These are phyloP conservation scores for Leptographium lundbergii DNA, from an alignment of 2,329 filamentous ascomycete genomes.

Conservation along the genomic window DNA sequence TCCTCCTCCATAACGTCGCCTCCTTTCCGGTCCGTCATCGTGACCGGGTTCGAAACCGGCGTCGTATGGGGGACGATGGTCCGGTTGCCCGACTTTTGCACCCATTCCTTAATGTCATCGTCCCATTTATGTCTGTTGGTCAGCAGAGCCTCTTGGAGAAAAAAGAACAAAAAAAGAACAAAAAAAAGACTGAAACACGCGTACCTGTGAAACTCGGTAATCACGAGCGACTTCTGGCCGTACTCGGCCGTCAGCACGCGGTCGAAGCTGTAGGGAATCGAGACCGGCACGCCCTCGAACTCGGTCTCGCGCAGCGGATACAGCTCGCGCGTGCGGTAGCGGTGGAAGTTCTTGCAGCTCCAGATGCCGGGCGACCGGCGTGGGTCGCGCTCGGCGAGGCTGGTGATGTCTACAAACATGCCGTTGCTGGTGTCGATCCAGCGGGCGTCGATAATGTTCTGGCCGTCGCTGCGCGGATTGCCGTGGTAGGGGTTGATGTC, in stretches of 20 bases:
- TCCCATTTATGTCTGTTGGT: conserved; percentile 45
- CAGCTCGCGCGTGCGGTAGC: conserved; percentile 56
- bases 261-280: conserved; percentile 58
- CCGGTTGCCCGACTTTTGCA: conserved; percentile 3
- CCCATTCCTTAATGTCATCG: conserved; percentile 44
- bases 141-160: not conserved
- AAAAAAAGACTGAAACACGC: conserved; percentile 16
- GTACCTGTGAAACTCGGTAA: conserved; percentile 50
- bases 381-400: conserved; percentile 54
- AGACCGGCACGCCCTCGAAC: conserved; percentile 61
- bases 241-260: conserved; percentile 55
- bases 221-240: conserved; percentile 43
- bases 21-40: not conserved
- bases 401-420: conserved; percentile 76
- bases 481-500: conserved; percentile 63
- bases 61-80: not conserved
- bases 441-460: conserved; percentile 72
- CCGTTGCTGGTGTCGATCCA: conserved; percentile 71
- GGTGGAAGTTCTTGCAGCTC: conserved; percentile 71
- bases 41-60: not conserved
- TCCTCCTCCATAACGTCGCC: not conserved
- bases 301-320: conserved; percentile 62
- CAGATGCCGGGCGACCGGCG: conserved; percentile 48
- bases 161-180: not conserved
- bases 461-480: conserved; percentile 50